Evolutionary conservation across 495 filamentous ascomycete genomes (phyloP), one percentile per base, ranked within the genome.

Genomic region (Aspergillus egyptiacus): DNA sequence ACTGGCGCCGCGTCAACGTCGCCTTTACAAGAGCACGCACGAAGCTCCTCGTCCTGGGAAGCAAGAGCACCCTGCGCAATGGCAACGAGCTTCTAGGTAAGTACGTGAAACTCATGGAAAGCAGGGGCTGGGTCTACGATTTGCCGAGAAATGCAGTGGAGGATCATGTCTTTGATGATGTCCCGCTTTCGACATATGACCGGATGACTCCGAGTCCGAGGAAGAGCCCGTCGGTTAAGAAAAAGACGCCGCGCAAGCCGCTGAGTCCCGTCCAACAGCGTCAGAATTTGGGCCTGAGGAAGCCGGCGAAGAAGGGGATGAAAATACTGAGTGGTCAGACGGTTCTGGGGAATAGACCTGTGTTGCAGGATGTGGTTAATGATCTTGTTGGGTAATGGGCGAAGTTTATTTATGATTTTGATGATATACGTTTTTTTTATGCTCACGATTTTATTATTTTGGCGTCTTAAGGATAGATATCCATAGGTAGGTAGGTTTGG

Each of bases 1-100:
- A 98, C 65, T 94, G 89, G 88, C 72, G 93, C 42, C 69, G 93
- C 8, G 89, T 97, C 57, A 98, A 98, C 57, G 93, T 98, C 14
- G 91, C 93, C 0, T 85, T 98, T 51, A 98, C 93, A 9, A 71
- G 93, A 23, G 93, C 93, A 23, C 85, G 87, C 56, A 88, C 82
- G 1, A 98, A 98, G 70, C 68, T 98, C 10, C 69, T 98, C 17
- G 83, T 98, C 6, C 60, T 98, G 3, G 93, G 93, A 1, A 91
- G 85, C 56, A 75, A 78, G 56, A 72, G 71, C 22, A 98, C 93
- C 14, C 70, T 98, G 7, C 65, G 58, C 43, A 77, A 76, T 19
- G 80, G 82, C 6, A 87, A 86, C 43, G 88, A 91, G 55, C 78
- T 96, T 60, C 73, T 96, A 13, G 74, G 74, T 17, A 70, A 78